Evolutionary conservation across 2,329 filamentous ascomycete genomes (phyloP).

Genomic region (Dichotomopilus funicola): DNA sequence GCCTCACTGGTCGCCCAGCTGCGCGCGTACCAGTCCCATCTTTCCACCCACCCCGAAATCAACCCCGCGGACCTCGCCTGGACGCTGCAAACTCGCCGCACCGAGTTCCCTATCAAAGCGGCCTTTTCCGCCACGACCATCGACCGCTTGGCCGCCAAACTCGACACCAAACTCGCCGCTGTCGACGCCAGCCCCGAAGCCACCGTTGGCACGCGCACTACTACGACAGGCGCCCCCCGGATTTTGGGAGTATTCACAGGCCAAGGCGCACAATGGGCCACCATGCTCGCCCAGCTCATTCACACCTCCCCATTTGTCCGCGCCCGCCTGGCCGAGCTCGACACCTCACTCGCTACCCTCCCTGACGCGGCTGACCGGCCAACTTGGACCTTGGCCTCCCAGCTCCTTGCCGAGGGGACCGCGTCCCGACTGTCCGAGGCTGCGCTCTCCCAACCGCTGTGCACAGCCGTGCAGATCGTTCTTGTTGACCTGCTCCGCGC

Average conservation of each 20-base stretch:
- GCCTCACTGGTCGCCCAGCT: neutral
- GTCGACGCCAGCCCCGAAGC: neutral
- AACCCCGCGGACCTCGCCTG: neutral
- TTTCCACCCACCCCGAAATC: neutral
- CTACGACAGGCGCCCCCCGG: neutral
- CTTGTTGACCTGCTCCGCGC: conserved; percentile 33
- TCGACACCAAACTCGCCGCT: neutral
- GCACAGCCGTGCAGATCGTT: conserved; percentile 35
- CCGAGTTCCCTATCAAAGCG: neutral
- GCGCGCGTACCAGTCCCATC: neutral
- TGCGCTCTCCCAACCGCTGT: conserved; percentile 29
- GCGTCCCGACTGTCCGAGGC: conserved; percentile 16
- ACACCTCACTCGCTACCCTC: neutral
- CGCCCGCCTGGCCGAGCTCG: neutral
- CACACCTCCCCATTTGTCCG: neutral
- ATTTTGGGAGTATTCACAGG: neutral
- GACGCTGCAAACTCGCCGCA: neutral
- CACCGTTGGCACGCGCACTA: neutral
- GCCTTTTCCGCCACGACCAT: neutral
- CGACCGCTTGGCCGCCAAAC: neutral
- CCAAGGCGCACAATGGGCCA: neutral
- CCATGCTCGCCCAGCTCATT: neutral
- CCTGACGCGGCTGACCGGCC: conserved; percentile 5
- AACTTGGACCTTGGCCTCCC: conserved; percentile 9
- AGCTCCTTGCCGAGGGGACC: conserved; percentile 4